phyloP scores from a whole-genome alignment of 352 stramenopile genomes.

The Saprolegnia parasitica region DNA sequence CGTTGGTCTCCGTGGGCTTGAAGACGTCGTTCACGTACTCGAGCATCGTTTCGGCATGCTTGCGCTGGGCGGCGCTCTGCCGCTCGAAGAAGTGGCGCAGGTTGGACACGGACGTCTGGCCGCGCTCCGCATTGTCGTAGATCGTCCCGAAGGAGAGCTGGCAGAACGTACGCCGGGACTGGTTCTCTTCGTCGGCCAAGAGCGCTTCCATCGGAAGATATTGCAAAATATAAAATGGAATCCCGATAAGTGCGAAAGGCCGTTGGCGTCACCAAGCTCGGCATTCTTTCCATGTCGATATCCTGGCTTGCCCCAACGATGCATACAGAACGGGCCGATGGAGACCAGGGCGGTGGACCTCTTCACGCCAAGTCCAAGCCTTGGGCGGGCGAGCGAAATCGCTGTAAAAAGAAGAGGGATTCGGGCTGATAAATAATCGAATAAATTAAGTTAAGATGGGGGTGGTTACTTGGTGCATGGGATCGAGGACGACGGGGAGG shows the following conservation, averaged over 20 bases:
- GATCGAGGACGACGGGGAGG: not conserved
- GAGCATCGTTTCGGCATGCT: conserved; percentile 56
- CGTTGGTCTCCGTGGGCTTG: too few species aligned
- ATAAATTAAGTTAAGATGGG: conserved; percentile 14
- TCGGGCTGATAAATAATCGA: conserved; percentile 22
- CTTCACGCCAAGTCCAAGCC: too few species aligned
- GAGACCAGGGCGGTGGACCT: too few species aligned
- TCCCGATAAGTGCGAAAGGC: too few species aligned
- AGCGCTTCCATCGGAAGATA: conserved; percentile 14
- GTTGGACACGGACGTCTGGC: conserved; percentile 64
- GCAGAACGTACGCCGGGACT: conserved; percentile 83
- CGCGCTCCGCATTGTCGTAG: conserved; percentile 71
- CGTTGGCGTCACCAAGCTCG: too few species aligned
- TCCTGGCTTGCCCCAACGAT: too few species aligned
- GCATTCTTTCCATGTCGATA: too few species aligned
- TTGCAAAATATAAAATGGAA: not conserved
- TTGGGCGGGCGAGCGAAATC: not conserved
- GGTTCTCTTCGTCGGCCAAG: conserved; percentile 49
- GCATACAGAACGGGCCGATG: too few species aligned
- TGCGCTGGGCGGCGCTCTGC: conserved; percentile 59
- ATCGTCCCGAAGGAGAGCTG: conserved; percentile 76
- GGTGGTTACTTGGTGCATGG: not conserved
- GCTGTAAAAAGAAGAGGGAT: conserved; percentile 29
- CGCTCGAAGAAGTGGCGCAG: conserved; percentile 69
- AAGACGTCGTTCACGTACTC: conserved; percentile 32